phyloP scores from a whole-genome alignment of 768 basidiomycete genomes.

The Tephrocybe sp. region DNA sequence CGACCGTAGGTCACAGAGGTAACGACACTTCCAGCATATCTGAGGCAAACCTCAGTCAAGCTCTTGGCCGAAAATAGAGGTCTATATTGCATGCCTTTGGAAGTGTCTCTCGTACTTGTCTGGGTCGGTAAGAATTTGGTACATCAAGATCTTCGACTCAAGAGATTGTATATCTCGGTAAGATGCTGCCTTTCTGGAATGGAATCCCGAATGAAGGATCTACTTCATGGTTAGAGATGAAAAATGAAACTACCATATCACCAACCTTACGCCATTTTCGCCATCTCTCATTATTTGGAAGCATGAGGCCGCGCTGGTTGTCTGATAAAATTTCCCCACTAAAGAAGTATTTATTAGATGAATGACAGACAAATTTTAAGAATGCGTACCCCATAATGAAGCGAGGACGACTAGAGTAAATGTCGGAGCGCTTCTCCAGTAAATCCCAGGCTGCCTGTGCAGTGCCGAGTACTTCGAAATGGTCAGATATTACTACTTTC shows the following conservation, averaged over 20 bases:
- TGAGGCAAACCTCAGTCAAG: slow-evolving; percentile 8
- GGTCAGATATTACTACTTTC: background rate
- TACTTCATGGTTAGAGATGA: slow-evolving; percentile 9
- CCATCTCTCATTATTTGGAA: slow-evolving; percentile 41
- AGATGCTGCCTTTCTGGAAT: slow-evolving; percentile 35
- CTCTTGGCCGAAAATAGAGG: background rate
- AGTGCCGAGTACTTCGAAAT: slow-evolving; percentile 35
- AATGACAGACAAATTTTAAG: background rate
- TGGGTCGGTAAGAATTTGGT: slow-evolving; percentile 37
- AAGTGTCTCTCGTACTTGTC: slow-evolving; percentile 38
- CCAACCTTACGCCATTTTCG: slow-evolving; percentile 45
- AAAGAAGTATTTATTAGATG: background rate
- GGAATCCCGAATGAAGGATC: slow-evolving; percentile 44
- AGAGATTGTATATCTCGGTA: slow-evolving; percentile 47
- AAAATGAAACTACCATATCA: background rate
- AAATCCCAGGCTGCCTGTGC: slow-evolving; percentile 46
- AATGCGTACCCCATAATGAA: slow-evolving; percentile 39
- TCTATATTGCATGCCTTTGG: slow-evolving; percentile 25
- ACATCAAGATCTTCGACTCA: slow-evolving; percentile 42
- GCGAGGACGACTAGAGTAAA: slow-evolving; percentile 46
- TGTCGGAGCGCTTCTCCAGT: slow-evolving; percentile 43
- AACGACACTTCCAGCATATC: slow-evolving; percentile 43
- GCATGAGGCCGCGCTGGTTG: slow-evolving; percentile 45
- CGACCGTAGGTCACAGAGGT: slow-evolving; percentile 44
- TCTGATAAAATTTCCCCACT: slow-evolving; percentile 46